A percentile compares a stretch with the other conserved stretches of the same genome.
Conservation (phyloP, 257 asterid genomes). For the Euphrasia confusa region DNA sequence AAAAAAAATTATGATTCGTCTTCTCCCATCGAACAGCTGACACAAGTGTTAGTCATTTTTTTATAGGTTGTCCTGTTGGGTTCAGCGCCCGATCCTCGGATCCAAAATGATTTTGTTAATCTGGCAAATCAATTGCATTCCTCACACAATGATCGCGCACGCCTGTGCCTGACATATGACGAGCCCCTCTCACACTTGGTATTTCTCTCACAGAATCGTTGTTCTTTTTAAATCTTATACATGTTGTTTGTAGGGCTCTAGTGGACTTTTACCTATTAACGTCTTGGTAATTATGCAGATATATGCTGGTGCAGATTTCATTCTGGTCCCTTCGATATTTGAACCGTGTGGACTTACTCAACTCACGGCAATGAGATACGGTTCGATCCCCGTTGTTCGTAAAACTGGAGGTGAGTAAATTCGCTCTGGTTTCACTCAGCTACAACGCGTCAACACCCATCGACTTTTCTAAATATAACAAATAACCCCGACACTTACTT, state of each 20-base stretch:
- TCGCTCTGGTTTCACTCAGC: conserved; percentile 6
- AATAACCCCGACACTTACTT: too few species aligned
- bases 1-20: too few species aligned
- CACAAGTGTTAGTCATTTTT: conserved; percentile 12
- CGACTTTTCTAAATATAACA: too few species aligned
- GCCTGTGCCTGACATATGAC: conserved; percentile 80
- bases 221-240: conserved; percentile 6
- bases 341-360: conserved; percentile 99
- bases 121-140: conserved; percentile 86
- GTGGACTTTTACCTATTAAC: conserved; percentile 19
- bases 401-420: conserved; percentile 83
- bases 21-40: too few species aligned
- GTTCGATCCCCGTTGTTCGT: conserved; percentile 92
- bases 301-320: conserved; percentile 94
- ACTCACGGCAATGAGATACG: conserved; percentile 98
- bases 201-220: conserved; percentile 22
- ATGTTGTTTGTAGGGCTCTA: conserved; percentile 4
- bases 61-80: conserved; percentile 89
- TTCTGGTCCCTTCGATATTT: conserved; percentile 90
- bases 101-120: conserved; percentile 83
- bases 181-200: conserved; percentile 99
- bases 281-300: conserved; percentile 51
- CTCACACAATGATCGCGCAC: conserved; percentile 67
- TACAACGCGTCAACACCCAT: too few species aligned
- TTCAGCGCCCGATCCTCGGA: conserved; percentile 94